A percentile compares a stretch with the other conserved stretches of the same genome.
These are phyloP conservation scores for Rubia peregrina DNA, from an alignment of 305 asterid genomes.

Conservation along the genomic window DNA sequence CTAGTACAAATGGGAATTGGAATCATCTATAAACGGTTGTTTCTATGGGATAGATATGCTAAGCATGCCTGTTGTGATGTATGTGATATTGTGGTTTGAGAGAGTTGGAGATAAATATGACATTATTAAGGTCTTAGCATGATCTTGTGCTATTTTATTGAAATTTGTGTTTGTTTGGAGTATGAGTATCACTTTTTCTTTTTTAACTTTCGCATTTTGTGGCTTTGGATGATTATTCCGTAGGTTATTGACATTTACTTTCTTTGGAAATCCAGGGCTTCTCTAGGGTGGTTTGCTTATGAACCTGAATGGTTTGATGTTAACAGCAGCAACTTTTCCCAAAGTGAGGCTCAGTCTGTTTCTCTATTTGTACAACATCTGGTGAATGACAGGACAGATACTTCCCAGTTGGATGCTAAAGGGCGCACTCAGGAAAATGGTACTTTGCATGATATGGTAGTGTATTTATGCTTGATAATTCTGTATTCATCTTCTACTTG, in stretches of 20 bases:
- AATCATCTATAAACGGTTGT: neutral
- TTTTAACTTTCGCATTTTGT: neutral
- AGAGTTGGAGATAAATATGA: neutral
- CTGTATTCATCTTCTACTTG: slow-evolving; percentile 9
- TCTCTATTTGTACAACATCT: slow-evolving; percentile 79
- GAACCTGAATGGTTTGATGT: slow-evolving; percentile 89
- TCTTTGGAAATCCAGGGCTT: slow-evolving; percentile 47
- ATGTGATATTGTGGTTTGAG: neutral
- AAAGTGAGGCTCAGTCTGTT: slow-evolving; percentile 90
- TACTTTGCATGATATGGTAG: slow-evolving; percentile 56
- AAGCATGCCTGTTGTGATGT: neutral
- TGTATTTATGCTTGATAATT: slow-evolving; percentile 21
- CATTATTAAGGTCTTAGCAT: neutral
- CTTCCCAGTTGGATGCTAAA: slow-evolving; percentile 54
- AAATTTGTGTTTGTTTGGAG: neutral
- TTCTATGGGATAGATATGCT: neutral
- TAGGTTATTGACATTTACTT: slow-evolving; percentile 6
- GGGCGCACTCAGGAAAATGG: slow-evolving; percentile 33
- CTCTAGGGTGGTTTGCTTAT: slow-evolving; percentile 95
- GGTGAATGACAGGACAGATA: slow-evolving; percentile 23
- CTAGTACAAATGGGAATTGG: neutral
- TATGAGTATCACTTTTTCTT: neutral
- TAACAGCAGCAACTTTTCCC: slow-evolving; percentile 75
- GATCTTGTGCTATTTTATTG: neutral
- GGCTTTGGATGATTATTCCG: neutral